These are phyloP conservation scores for Solanum appendiculatum DNA, from an alignment of 257 asterid genomes.

Conservation along the genomic window DNA sequence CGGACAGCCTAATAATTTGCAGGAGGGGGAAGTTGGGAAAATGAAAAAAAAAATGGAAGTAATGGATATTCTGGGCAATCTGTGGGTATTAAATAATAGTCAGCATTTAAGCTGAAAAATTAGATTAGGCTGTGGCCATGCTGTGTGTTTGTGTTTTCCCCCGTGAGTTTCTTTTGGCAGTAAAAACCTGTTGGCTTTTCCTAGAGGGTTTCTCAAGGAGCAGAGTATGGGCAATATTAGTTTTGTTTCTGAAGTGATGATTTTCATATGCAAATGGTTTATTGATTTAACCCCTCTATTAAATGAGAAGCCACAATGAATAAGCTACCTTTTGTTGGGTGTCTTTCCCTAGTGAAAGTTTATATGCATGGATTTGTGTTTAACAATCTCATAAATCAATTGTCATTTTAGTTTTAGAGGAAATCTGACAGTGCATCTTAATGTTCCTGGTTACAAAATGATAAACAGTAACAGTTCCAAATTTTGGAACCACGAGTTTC, in stretches of 20 bases:
- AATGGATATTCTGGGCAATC: not conserved
- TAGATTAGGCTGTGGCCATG: not conserved
- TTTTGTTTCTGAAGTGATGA: not conserved
- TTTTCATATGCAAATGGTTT: not conserved
- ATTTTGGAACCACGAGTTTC: not conserved
- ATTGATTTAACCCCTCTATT: not conserved
- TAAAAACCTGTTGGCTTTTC: not conserved
- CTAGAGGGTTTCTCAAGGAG: not conserved
- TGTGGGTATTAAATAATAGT: not conserved
- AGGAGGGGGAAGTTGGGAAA: not conserved
- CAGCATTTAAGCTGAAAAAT: not conserved
- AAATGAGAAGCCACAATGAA: not conserved
- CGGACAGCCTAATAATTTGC: not conserved
- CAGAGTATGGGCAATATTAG: not conserved
- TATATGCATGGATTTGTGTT: not conserved
- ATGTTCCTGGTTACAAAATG: not conserved
- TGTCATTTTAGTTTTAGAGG: not conserved
- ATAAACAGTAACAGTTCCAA: not conserved
- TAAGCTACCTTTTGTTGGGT: not conserved
- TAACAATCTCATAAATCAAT: not conserved
- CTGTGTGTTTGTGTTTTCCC: not conserved
- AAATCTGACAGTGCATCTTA: not conserved
- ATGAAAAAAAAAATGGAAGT: not conserved
- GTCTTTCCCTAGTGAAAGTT: not conserved
- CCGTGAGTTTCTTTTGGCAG: not conserved